phyloP scores from a whole-genome alignment of 2,329 filamentous ascomycete species.

The Aspergillus terreus region DNA sequence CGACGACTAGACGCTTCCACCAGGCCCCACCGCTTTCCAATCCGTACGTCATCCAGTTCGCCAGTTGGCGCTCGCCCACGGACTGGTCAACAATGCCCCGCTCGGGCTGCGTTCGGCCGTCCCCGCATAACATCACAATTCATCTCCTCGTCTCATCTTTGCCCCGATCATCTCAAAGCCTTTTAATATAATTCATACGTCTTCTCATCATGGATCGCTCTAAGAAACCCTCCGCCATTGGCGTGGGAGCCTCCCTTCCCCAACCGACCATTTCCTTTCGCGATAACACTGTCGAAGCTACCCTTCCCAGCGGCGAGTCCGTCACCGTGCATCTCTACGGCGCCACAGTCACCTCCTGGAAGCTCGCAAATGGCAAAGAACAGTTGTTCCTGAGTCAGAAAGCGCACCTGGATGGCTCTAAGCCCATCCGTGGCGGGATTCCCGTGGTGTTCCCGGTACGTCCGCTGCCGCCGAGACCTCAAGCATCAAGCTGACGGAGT shows the following conservation, averaged over 20 bases:
- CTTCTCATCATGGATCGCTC: conserved; percentile 64
- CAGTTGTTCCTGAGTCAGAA: conserved; percentile 82
- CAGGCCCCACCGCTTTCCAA: conserved; percentile 7
- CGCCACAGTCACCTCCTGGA: conserved; percentile 92
- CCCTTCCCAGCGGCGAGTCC: conserved; percentile 79
- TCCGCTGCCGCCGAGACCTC: conserved; percentile 13
- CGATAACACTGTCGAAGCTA: conserved; percentile 71
- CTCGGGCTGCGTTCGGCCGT: background rate
- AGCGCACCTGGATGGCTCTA: conserved; percentile 78
- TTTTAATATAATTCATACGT: too few relatives aligned
- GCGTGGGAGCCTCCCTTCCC: conserved; percentile 68
- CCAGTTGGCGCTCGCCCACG: background rate
- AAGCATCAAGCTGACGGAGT: conserved; percentile 8
- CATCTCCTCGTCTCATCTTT: background rate
- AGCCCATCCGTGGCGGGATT: conserved; percentile 86
- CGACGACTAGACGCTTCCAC: conserved; percentile 14
- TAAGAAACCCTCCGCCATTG: conserved; percentile 76
- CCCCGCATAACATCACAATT: background rate
- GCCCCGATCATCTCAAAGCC: background rate
- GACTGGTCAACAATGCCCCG: background rate
- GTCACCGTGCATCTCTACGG: conserved; percentile 85
- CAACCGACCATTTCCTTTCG: conserved; percentile 75
- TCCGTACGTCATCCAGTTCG: conserved; percentile 14
- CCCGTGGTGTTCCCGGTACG: conserved; percentile 88
- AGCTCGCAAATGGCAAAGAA: conserved; percentile 71